Evolutionary conservation across 257 asterid species (phyloP).

Genomic region (Solanum peruvianum): DNA sequence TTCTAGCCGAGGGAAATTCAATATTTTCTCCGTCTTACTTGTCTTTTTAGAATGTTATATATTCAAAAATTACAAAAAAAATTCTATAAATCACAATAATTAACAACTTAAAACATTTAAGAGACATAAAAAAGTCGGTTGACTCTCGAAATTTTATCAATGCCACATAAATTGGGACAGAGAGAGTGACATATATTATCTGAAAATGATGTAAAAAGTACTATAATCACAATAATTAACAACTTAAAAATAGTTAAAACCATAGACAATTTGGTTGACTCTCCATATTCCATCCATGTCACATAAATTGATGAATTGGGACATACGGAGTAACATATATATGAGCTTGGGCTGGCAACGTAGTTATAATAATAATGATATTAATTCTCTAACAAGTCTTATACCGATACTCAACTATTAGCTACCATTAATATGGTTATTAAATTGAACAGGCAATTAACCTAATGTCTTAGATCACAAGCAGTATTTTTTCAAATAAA

Average conservation of each 20-base stretch:
- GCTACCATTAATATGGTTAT: background rate
- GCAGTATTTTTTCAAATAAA: background rate
- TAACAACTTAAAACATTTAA: too few species aligned
- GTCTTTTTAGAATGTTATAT: background rate
- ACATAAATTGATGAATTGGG: background rate
- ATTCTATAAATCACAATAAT: background rate
- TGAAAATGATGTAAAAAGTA: too few species aligned
- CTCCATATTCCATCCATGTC: background rate
- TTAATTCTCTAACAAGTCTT: background rate
- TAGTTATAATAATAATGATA: background rate
- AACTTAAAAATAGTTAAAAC: background rate
- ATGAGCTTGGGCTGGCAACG: background rate
- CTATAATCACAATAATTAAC: background rate
- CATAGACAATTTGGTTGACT: background rate
- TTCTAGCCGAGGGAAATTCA: background rate
- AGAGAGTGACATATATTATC: background rate
- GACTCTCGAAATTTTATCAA: background rate
- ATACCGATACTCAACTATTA: background rate
- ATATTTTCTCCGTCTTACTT: background rate
- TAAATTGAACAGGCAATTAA: background rate
- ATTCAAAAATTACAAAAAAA: background rate
- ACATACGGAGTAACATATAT: background rate
- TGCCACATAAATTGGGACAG: background rate
- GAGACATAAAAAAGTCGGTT: background rate
- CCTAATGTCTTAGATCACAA: background rate